phyloP scores from a whole-genome alignment of 805 yeast genomes.

The Ogataea glucozyma region DNA sequence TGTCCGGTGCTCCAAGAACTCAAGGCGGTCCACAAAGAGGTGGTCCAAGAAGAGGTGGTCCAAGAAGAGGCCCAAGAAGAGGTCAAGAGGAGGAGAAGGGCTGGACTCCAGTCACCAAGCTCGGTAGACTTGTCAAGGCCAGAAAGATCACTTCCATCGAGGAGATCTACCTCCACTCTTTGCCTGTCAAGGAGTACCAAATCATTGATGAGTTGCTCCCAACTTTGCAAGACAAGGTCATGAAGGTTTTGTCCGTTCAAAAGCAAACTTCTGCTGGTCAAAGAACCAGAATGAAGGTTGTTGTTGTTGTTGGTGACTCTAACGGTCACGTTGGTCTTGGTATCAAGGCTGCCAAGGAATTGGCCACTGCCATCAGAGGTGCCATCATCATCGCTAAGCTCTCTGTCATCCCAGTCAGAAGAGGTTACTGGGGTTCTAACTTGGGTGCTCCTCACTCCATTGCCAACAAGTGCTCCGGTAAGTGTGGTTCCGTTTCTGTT shows the following conservation, averaged over 20 bases:
- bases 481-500: slow-evolving; percentile 99
- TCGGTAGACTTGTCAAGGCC: slow-evolving; percentile 99
- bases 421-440: slow-evolving; percentile 99
- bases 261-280: slow-evolving; percentile 99
- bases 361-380: slow-evolving; percentile 99
- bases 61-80: slow-evolving; percentile 60
- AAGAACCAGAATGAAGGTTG: slow-evolving; percentile 99
- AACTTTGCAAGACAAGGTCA: slow-evolving; percentile 95
- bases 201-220: slow-evolving; percentile 96
- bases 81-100: slow-evolving; percentile 94
- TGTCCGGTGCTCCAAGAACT: slow-evolving; percentile 48
- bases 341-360: slow-evolving; percentile 99
- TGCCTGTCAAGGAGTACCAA: slow-evolving; percentile 99
- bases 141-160: slow-evolving; percentile 95
- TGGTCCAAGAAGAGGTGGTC: slow-evolving; percentile 55
- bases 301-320: slow-evolving; percentile 98
- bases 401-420: slow-evolving; percentile 98
- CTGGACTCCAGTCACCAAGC: slow-evolving; percentile 99
- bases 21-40: slow-evolving; percentile 42
- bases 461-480: slow-evolving; percentile 97
- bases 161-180: slow-evolving; percentile 98
- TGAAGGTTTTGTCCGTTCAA: slow-evolving; percentile 99
- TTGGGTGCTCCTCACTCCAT: slow-evolving; percentile 99
- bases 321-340: slow-evolving; percentile 99
- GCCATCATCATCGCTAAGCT: slow-evolving; percentile 99